Evolutionary conservation across 371 early-diverging fungal species (phyloP), one percentile per base, ranked within the genome.

Genomic region (Batrachochytrium dendrobatidis): DNA sequence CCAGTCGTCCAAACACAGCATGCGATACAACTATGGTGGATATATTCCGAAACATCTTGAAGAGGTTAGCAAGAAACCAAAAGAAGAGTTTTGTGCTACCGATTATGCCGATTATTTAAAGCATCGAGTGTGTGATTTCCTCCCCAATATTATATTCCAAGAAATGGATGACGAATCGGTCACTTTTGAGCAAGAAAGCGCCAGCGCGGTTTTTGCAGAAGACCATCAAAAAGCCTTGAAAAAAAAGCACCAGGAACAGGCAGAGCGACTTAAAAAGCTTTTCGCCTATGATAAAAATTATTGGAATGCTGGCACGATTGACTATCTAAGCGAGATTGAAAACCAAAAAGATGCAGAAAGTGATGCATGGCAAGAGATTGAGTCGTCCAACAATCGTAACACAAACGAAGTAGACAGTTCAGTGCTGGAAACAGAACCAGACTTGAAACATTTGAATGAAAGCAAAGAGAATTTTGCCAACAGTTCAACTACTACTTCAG

Each of bases 1-100:
- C 1, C 62, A 53, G 7, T 67, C 71, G n/a, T 72, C 72, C 5
- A 44, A 64, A 32, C 72, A 71, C 63, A 52, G 63, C 10, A 61
- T 71, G 34, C 63, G 61, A 45, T 75, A 74, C 63, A 75, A 75
- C 61, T 78, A 58, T 44, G 79, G 79, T 24, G 79, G 79, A 1
- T 78, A 73, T 55, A 70, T 75, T n/a, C 79, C 79, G 1, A 56
- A 54, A 34, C 66, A 72, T 30, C 52, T 66, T 49, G 58, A 56
- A 1, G 54, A 64, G 31, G 58, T 62, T 32, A 31, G 43, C 22
- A 54, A 58, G 43, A 62, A 51, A 30, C 24, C 45, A 17, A 35
- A 34, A 5, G 62, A 53, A 2, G 58, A 56, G 10, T 66, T 71
- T 24, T 25, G 51, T 26, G 49, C 63, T 25, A 61, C 57, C n/a